These are phyloP conservation scores for Arthrocladium fulminans DNA, from an alignment of 2,329 filamentous ascomycete genomes.

Conservation along the genomic window DNA sequence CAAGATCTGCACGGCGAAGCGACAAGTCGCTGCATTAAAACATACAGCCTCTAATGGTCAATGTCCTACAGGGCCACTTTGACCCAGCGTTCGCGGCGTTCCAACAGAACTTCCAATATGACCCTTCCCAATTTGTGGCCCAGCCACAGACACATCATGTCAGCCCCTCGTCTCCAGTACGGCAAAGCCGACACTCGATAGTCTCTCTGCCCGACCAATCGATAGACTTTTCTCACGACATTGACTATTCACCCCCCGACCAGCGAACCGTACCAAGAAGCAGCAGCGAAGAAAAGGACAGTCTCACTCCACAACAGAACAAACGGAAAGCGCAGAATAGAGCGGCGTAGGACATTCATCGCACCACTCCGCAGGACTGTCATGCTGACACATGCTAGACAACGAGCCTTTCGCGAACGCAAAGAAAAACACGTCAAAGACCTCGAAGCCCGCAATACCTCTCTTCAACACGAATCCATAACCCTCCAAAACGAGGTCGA, in stretches of 20 bases:
- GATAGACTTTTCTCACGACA: background rate
- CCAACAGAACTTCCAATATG: conserved; percentile 32
- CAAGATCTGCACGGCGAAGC: conserved; percentile 3
- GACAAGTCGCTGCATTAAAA: too few species aligned
- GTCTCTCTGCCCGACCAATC: background rate
- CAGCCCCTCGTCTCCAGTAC: conserved; percentile 25
- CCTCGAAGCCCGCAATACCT: conserved; percentile 74
- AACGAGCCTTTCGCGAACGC: conserved; percentile 90
- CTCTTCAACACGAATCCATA: conserved; percentile 64
- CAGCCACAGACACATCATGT: conserved; percentile 14
- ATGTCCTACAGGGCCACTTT: conserved; percentile 26
- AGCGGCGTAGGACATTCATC: conserved; percentile 52
- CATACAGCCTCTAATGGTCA: conserved; percentile 5
- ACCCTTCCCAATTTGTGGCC: conserved; percentile 27
- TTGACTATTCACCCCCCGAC: conserved; percentile 20
- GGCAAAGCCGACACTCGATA: background rate
- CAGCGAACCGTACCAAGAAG: conserved; percentile 27
- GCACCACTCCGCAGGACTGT: background rate
- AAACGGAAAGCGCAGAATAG: conserved; percentile 64
- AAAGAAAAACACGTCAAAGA: conserved; percentile 94
- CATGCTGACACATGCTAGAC: conserved; percentile 45
- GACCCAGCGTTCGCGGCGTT: conserved; percentile 31
- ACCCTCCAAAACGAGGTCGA: conserved; percentile 75
- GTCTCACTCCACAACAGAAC: conserved; percentile 46
- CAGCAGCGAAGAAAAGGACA: conserved; percentile 48